phyloP scores from a whole-genome alignment of 495 filamentous ascomycete species.

The Daldinia vernicosa region DNA sequence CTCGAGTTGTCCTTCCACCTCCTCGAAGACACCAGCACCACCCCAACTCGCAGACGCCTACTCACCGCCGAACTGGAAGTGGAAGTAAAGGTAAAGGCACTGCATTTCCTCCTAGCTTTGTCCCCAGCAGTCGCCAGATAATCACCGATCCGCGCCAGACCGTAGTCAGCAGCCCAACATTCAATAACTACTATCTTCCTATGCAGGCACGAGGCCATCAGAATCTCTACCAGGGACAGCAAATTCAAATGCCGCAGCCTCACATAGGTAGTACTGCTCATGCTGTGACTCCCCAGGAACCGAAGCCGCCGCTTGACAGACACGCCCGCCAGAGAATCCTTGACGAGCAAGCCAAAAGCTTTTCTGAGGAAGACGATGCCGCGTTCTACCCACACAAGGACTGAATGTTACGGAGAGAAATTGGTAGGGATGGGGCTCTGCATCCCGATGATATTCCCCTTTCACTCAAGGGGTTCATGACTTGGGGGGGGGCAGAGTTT shows the following conservation, averaged over 20 bases:
- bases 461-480: not conserved
- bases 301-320: not conserved
- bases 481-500: not conserved
- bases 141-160: slow-evolving; percentile 8
- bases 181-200: slow-evolving; percentile 1
- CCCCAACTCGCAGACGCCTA: not conserved
- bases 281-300: not conserved
- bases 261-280: not conserved
- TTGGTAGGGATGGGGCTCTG: not conserved
- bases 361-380: slow-evolving; percentile 24
- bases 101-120: not conserved
- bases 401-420: not conserved
- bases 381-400: slow-evolving; percentile 17
- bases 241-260: not conserved
- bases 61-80: not conserved
- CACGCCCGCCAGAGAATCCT: not conserved
- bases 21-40: not conserved
- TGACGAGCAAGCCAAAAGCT: slow-evolving; percentile 8
- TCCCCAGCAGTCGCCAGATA: slow-evolving; percentile 6
- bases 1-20: slow-evolving; percentile 7
- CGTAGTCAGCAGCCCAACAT: slow-evolving; percentile 9
- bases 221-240: not conserved
- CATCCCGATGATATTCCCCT: not conserved
- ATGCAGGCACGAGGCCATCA: slow-evolving; percentile 1
- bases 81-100: not conserved